Evolutionary conservation across 129 eudicot genomes (phyloP), one percentile per base, ranked within the genome.

Genomic region (Dittrichia graveolens): DNA sequence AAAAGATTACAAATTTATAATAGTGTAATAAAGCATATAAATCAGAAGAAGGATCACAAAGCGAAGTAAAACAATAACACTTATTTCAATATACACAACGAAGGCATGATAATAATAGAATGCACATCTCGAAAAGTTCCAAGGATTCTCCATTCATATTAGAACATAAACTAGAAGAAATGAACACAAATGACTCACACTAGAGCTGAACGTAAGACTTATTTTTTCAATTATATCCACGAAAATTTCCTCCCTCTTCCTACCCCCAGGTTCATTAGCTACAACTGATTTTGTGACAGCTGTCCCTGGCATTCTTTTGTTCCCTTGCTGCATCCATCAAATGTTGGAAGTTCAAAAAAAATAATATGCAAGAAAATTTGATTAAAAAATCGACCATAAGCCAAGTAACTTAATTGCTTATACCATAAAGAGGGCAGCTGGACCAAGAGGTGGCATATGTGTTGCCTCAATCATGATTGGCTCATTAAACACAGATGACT

Each of bases 231-330:
- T 94, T 60, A 94, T 88, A 72, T 94, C 98, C 77, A 94, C 98
- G 57, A 94, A 94, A 55, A 94, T 94, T 82, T 94, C 98, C 86
- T 94, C 96, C 81, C 96, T 90, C 69, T 81, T 94, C 64, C 93
- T 83, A 47, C 98, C 96, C 69, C 91, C 96, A 40, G 98, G 95
- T 79, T 94, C 96, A 83, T 94, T 81, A 57, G 98, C 96, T 53
- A 94, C 96, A 46, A 94, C 95, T 71, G 98, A 94, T 85, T 94
- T 94, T 63, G 96, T 94, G 71, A 90, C 90, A 80, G 96, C 98
- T 48, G 96, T 94, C 83, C 96, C 96, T 59, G 96, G 98, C 98
- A 94, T 94, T 85, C 98, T 82, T 79, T 90, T 93, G 85, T 65
- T 84, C 60, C 96, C 95, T 87, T 93, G 96, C 96, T 93, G 92